Conservation (phyloP, 169 alveolate genomes). For the Perkinsus chesapeaki region DNA sequence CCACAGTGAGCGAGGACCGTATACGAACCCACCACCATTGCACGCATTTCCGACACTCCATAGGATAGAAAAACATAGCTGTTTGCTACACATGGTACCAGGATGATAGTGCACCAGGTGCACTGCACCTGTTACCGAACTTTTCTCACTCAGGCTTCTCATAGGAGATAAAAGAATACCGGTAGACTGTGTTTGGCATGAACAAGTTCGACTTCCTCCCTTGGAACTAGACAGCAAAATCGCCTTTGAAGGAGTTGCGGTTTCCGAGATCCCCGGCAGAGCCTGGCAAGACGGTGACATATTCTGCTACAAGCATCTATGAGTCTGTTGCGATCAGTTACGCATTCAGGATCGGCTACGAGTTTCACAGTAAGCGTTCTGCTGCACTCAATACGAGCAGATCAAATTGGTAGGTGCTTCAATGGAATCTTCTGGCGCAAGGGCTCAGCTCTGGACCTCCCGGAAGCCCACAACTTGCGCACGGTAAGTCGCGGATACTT, state of each 20-base stretch:
- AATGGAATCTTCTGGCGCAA: background rate
- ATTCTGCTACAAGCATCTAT: no score
- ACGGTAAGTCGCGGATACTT: no score
- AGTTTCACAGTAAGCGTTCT: background rate
- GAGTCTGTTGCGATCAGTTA: no score
- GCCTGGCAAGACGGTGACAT: background rate
- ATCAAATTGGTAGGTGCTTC: background rate
- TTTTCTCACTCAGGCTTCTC: background rate
- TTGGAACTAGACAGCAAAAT: background rate
- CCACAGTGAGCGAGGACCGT: no score
- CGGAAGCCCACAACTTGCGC: background rate
- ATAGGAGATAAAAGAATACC: background rate
- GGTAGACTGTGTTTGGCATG: background rate
- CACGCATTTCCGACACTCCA: no score
- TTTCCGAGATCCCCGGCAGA: background rate
- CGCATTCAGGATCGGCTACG: no score
- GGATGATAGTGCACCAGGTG: background rate
- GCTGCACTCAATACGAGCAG: background rate
- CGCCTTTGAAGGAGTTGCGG: background rate
- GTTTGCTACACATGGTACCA: no score
- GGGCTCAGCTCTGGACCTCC: background rate
- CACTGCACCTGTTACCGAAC: background rate
- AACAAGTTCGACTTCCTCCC: background rate
- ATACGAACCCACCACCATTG: no score
- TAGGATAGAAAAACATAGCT: no score